These are phyloP conservation scores for Conringia planisiliqua DNA, from an alignment of 345 rosid genomes.

Conservation along the genomic window DNA sequence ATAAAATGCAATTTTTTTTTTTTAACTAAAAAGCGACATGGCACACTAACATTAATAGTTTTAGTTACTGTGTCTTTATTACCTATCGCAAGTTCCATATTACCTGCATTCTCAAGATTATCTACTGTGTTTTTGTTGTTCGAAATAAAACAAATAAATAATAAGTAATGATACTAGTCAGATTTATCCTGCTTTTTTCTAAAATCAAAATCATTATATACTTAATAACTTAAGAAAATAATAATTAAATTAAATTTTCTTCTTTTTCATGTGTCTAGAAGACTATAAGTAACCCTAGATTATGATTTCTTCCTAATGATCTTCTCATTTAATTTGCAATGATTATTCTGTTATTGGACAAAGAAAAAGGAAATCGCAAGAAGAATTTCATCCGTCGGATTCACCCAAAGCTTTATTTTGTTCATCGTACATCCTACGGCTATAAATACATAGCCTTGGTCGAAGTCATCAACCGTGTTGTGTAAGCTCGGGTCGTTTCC, in stretches of 20 bases:
- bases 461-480: constrained; percentile 17
- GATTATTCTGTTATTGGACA: neutral
- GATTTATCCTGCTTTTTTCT: neutral
- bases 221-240: neutral
- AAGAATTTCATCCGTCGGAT: constrained; percentile 19
- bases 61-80: neutral
- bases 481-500: neutral
- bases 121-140: neutral
- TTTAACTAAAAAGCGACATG: too few relatives aligned
- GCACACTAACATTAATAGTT: neutral
- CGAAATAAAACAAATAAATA: neutral
- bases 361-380: neutral
- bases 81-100: neutral
- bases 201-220: neutral
- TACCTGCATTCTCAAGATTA: neutral
- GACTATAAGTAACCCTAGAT: neutral
- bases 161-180: neutral
- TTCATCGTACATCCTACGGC: neutral
- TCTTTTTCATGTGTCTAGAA: neutral
- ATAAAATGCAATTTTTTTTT: neutral
- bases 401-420: neutral
- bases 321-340: constrained; percentile 7
- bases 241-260: neutral
- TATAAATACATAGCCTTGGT: neutral
- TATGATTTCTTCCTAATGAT: neutral